These are phyloP conservation scores for Phyllostachys edulis DNA, from an alignment of 176 grass and related monocot species.

Conservation along the genomic window DNA sequence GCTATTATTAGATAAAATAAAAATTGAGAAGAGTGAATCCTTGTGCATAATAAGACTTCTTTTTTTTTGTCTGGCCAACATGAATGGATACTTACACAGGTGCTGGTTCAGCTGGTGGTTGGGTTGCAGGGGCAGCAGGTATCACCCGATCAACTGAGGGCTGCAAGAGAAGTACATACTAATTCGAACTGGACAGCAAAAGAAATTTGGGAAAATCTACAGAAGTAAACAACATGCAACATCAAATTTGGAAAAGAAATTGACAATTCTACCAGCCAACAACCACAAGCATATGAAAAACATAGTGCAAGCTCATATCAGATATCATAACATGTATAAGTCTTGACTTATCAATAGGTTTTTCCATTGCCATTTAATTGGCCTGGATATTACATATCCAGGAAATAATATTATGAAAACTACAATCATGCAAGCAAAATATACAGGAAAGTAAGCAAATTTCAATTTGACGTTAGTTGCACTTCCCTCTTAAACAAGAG, in stretches of 20 bases:
- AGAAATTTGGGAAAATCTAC: neutral
- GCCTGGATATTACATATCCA: neutral
- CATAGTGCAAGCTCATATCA: neutral
- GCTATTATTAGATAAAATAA: neutral
- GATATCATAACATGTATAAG: neutral
- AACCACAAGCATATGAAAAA: neutral
- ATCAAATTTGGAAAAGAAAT: neutral
- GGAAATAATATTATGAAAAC: neutral
- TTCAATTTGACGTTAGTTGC: neutral
- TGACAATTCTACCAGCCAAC: neutral
- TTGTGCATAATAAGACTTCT: neutral
- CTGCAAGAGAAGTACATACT: conserved; percentile 25
- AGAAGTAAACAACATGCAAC: neutral
- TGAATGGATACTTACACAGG: conserved; percentile 25
- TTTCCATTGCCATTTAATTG: neutral
- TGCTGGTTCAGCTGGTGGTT: conserved; percentile 16
- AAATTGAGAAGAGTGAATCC: neutral
- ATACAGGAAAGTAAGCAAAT: neutral
- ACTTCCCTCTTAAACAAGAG: neutral
- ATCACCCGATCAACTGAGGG: conserved; percentile 19
- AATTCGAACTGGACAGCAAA: neutral
- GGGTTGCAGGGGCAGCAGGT: conserved; percentile 26
- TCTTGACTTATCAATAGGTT: no score
- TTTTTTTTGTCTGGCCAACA: neutral
- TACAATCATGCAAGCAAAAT: neutral